Percentiles rank a stretch among this genome's conserved stretches.
These are phyloP conservation scores for Erysimum cheiranthoides DNA, from an alignment of 345 rosid genomes.

Conservation along the genomic window DNA sequence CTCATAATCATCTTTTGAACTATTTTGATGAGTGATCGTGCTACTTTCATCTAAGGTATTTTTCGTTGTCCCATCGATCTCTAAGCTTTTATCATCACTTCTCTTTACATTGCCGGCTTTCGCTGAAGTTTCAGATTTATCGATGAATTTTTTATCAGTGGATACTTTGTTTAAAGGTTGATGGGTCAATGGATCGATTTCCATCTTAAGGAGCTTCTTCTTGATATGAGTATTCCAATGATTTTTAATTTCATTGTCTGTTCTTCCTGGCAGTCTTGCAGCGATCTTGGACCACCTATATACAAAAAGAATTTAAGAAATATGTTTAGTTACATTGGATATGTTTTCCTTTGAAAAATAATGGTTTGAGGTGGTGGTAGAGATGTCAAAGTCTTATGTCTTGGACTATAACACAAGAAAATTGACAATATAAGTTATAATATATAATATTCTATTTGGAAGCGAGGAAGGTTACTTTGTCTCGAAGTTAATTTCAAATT, in stretches of 20 bases:
- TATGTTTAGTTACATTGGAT: background rate
- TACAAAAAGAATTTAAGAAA: background rate
- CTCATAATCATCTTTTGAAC: slow-evolving; percentile 26
- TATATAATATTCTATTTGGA: background rate
- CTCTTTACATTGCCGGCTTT: background rate
- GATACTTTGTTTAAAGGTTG: slow-evolving; percentile 34
- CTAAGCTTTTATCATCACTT: background rate
- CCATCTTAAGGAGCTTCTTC: slow-evolving; percentile 92
- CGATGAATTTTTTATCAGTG: background rate
- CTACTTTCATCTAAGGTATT: slow-evolving; percentile 29
- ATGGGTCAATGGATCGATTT: slow-evolving; percentile 90
- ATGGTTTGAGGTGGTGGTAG: slow-evolving; percentile 16
- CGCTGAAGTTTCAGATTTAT: slow-evolving; percentile 1
- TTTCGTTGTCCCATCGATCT: background rate
- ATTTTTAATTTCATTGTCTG: slow-evolving; percentile 94
- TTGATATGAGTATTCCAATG: slow-evolving; percentile 99
- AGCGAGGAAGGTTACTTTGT: slow-evolving; percentile 29
- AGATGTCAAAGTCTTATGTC: slow-evolving; percentile 28
- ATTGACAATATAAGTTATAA: slow-evolving; percentile 14
- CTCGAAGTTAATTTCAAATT: slow-evolving; percentile 19
- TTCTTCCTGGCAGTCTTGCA: slow-evolving; percentile 87
- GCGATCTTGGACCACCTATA: slow-evolving; percentile 97
- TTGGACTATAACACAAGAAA: slow-evolving; percentile 20
- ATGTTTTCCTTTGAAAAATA: background rate
- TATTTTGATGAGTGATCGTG: slow-evolving; percentile 24